Evolutionary conservation across 2,329 filamentous ascomycete species (phyloP).

Genomic region (Scedosporium aurantiacum): DNA sequence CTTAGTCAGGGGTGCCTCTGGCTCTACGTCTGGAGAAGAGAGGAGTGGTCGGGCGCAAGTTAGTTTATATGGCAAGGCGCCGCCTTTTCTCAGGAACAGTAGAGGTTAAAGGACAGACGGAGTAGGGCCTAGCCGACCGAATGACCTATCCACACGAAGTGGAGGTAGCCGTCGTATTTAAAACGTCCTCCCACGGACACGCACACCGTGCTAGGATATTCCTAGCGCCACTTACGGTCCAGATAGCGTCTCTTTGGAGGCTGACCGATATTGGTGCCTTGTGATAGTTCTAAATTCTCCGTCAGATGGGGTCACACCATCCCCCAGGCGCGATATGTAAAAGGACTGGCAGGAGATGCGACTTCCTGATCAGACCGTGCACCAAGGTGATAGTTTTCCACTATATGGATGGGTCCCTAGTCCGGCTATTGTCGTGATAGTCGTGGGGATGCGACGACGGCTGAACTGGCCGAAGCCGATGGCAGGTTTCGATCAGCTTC

Average conservation of each 20-base stretch:
- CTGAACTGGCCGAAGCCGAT: background rate
- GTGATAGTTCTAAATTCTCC: background rate
- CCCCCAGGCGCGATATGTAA: background rate
- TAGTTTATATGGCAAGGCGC: background rate
- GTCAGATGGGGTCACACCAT: background rate
- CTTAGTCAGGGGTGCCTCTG: background rate
- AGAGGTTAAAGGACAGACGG: background rate
- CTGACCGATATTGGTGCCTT: background rate
- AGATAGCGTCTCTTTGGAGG: background rate
- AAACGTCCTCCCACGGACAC: background rate
- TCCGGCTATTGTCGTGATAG: background rate
- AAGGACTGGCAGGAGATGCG: background rate
- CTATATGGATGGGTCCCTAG: background rate
- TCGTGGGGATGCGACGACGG: background rate
- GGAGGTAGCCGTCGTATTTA: constrained; percentile 3
- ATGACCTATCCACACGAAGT: background rate
- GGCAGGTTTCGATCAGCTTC: background rate
- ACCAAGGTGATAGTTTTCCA: background rate
- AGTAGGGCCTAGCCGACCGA: background rate
- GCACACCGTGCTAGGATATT: background rate
- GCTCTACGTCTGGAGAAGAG: background rate
- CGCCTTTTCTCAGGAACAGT: background rate
- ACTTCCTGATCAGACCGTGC: background rate
- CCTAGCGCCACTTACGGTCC: constrained; percentile 6
- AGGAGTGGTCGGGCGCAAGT: background rate